phyloP scores from a whole-genome alignment of 768 basidiomycete species.

The Hericium alpestre region DNA sequence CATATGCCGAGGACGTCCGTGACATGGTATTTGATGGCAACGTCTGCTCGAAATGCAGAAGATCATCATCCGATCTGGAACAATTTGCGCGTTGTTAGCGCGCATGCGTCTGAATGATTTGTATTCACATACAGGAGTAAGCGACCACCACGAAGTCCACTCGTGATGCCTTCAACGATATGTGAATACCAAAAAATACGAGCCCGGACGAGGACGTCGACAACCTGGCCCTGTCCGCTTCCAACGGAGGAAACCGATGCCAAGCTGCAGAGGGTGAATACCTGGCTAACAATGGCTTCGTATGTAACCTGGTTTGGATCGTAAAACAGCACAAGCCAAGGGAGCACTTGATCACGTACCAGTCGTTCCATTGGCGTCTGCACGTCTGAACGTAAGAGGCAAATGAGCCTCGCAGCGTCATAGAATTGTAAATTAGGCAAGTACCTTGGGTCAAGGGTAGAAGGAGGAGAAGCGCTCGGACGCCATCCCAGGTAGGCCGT shows the following conservation, averaged over 20 bases:
- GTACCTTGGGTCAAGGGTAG: constrained; percentile 79
- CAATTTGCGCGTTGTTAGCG: neutral
- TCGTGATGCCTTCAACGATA: constrained; percentile 74
- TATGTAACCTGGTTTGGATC: constrained; percentile 48
- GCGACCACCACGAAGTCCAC: constrained; percentile 76
- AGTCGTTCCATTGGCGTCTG: constrained; percentile 35
- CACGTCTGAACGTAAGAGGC: constrained; percentile 23
- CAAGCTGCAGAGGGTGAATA: constrained; percentile 61
- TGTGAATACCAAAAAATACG: constrained; percentile 87
- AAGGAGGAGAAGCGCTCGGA: constrained; percentile 66
- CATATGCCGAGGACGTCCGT: constrained; percentile 32
- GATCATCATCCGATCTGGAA: constrained; percentile 62
- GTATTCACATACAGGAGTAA: constrained; percentile 54
- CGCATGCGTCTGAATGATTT: constrained; percentile 1
- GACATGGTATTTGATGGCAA: constrained; percentile 24
- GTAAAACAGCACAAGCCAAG: constrained; percentile 16
- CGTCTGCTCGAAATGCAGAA: constrained; percentile 58
- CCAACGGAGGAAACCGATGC: constrained; percentile 34
- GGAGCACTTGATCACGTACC: constrained; percentile 14
- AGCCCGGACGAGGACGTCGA: constrained; percentile 52
- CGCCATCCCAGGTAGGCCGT: constrained; percentile 79
- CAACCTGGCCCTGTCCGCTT: constrained; percentile 42
- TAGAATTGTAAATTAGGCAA: constrained; percentile 8
- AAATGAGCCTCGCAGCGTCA: no score
- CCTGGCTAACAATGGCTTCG: constrained; percentile 75